Base-by-base conservation (phyloP, 768 basidiomycete genomes). In the Cyclocybe cylindracea region DNA sequence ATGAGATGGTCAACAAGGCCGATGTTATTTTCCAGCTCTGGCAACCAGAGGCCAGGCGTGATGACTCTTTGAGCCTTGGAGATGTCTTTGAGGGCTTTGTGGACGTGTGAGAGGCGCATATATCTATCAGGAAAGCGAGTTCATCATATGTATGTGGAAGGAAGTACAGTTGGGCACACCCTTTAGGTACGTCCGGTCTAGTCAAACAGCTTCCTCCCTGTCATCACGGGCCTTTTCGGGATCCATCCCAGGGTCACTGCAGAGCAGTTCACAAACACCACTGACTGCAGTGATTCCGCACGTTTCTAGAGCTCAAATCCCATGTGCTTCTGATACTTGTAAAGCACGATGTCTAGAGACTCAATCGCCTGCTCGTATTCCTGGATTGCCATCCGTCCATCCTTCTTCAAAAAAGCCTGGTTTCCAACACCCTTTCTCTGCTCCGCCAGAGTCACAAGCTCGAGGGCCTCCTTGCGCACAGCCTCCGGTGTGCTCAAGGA, bases 1-100 rank as follows among this genome's bases (percentile, higher is more conserved):
- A 62, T 60, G 5, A 62, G 44, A 19, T 44, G 52, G 31, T 62
- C 56, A 14, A 59, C 58, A 9, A 62, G 43, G 10, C 49, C 51
- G 6, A 41, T 10, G 3, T 60, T 48, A 31, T 53, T 56, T 42
- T 57, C 34, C 1, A 62, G 43, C 10, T 59, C 48, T 7, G 43
- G 37, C 14, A 55, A 52, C 3, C 52, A 52, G 4, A 62, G 47
- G 2, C 48, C 61, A n/a, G 44, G 32, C 6, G 50, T 52, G 9
- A 62, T 16, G 5, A 56, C 46, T n/a, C 58, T 56, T 39, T 57
- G 50, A 3, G 58, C 58, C 35, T 54, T 45, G 13, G 44, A 39
- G 14, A 46, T 13, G 10, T 57, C 44, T 7, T 56, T 50, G 6
- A 55, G 51, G 32, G 52, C 48, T 9, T 62, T 44, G 18, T 59